These are phyloP conservation scores for Diutina catenulata DNA, from an alignment of 1,139 yeast genomes.

Conservation along the genomic window DNA sequence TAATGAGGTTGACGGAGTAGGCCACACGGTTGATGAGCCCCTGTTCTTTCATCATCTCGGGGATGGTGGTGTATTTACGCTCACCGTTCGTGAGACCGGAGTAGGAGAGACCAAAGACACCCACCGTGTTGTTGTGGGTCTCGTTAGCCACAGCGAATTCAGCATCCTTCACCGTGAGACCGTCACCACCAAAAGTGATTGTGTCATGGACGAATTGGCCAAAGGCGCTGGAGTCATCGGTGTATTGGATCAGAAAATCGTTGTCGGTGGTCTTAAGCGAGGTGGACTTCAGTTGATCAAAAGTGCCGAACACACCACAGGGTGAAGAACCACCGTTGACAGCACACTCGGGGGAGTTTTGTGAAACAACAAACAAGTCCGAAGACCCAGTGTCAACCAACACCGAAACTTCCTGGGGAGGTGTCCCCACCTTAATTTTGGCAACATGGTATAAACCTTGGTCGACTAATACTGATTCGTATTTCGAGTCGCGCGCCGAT, in stretches of 20 bases:
- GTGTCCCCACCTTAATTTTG: not conserved
- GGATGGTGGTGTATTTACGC: constrained; percentile 19
- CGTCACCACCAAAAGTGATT: constrained; percentile 5
- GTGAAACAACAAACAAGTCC: not conserved
- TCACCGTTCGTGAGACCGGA: not conserved
- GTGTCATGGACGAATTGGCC: not conserved
- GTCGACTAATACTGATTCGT: not conserved
- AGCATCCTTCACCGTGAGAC: not conserved
- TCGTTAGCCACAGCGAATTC: constrained; percentile 42
- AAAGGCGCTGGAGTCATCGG: not conserved
- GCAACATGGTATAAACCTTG: not conserved
- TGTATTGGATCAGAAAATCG: not conserved
- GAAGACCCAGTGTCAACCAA: constrained; percentile 3
- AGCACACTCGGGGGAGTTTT: not conserved
- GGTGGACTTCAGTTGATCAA: constrained; percentile 10
- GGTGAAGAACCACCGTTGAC: constrained; percentile 13
- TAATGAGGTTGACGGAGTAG: constrained; percentile 35
- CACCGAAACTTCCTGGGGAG: not conserved
- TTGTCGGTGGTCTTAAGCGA: constrained; percentile 8
- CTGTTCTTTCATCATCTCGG: constrained; percentile 27
- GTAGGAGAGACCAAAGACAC: constrained; percentile 36
- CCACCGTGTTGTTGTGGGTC: constrained; percentile 36
- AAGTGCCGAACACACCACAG: constrained; percentile 37
- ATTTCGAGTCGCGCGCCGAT: not conserved
- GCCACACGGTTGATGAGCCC: constrained; percentile 38